Conservation (phyloP, 1,139 yeast genomes). For the Yamadazyma oceani region DNA sequence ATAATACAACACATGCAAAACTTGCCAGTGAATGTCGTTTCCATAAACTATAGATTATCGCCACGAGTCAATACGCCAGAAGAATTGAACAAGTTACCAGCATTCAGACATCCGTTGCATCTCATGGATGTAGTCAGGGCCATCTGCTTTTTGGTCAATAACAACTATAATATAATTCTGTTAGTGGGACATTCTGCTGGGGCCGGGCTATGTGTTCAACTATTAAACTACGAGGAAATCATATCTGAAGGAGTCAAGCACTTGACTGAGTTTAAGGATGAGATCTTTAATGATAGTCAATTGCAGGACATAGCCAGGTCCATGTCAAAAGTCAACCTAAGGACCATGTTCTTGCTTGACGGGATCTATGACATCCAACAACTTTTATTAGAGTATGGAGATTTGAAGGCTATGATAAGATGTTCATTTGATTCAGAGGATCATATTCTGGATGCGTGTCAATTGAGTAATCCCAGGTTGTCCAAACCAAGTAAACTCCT, state of each 20-base stretch:
- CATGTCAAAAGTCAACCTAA: constrained; percentile 11
- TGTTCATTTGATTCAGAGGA: constrained; percentile 30
- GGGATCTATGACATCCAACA: constrained; percentile 38
- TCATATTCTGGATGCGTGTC: constrained; percentile 26
- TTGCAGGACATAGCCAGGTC: background rate
- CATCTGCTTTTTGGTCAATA: constrained; percentile 28
- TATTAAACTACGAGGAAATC: constrained; percentile 32
- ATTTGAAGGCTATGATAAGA: constrained; percentile 30
- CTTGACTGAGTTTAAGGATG: background rate
- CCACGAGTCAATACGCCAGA: constrained; percentile 35
- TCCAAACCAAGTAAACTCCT: constrained; percentile 8
- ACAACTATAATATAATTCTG: constrained; percentile 23
- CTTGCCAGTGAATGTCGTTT: constrained; percentile 27
- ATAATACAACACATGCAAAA: constrained; percentile 19
- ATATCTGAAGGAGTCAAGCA: constrained; percentile 16
- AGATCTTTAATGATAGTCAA: constrained; percentile 1
- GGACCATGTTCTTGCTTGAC: constrained; percentile 29
- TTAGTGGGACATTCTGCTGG: constrained; percentile 84
- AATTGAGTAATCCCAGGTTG: constrained; percentile 17
- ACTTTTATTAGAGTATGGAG: constrained; percentile 36
- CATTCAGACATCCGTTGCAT: constrained; percentile 59
- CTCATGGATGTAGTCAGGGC: constrained; percentile 55
- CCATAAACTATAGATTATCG: constrained; percentile 69
- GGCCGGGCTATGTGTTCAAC: constrained; percentile 65
- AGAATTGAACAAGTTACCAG: constrained; percentile 9